phyloP scores from a whole-genome alignment of 73 alveolate species.

The Paramecium sonneborni region DNA sequence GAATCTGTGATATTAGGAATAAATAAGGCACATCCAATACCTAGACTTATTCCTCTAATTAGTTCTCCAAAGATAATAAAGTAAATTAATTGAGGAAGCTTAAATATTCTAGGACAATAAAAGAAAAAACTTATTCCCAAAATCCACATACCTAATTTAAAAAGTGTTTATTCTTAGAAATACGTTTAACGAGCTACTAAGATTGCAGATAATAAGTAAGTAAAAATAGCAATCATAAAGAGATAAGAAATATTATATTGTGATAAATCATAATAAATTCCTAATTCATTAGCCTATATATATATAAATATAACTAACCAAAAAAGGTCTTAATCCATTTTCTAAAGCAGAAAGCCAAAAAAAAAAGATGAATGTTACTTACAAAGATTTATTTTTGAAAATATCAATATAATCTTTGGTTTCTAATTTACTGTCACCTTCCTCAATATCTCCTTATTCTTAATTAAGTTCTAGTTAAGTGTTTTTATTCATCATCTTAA shows the following conservation, averaged over 20 bases:
- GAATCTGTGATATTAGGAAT: not conserved
- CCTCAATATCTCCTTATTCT: not conserved
- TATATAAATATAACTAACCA: not conserved
- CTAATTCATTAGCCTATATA: constrained; percentile 18
- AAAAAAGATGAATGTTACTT: not conserved
- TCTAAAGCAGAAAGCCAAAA: constrained; percentile 13
- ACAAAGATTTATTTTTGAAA: not conserved
- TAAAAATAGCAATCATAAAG: not conserved
- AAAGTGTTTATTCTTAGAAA: not conserved
- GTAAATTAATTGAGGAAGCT: not conserved
- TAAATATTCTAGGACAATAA: not conserved
- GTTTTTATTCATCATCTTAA: not conserved
- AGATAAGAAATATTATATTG: not conserved
- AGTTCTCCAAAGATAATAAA: not conserved
- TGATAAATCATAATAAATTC: not conserved
- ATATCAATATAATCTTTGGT: not conserved
- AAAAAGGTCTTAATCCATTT: constrained; percentile 31
- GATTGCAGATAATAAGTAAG: constrained; percentile 1
- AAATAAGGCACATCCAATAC: not conserved
- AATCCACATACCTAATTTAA: not conserved
- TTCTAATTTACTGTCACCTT: not conserved
- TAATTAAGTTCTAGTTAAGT: not conserved
- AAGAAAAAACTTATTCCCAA: constrained; percentile 5
- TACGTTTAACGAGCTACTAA: not conserved
- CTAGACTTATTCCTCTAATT: not conserved